Evolutionary conservation across 2,329 filamentous ascomycete genomes (phyloP).

Genomic region (Periconia macrospinosa): DNA sequence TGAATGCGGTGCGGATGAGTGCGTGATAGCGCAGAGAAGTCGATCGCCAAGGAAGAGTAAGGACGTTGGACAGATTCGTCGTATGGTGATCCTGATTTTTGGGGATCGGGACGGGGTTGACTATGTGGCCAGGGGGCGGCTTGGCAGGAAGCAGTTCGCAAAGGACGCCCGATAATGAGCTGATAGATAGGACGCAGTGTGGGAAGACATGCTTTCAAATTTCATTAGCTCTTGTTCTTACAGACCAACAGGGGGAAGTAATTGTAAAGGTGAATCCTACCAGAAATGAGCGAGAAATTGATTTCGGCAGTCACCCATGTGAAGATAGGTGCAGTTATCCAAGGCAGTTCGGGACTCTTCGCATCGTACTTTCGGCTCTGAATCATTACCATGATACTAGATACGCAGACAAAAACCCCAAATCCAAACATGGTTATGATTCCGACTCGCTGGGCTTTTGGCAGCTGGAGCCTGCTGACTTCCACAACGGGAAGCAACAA

Average conservation of each 20-base stretch:
- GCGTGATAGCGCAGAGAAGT: too few relatives aligned
- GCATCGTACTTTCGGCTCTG: conserved; percentile 7
- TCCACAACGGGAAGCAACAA: conserved; percentile 36
- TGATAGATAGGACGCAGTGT: conserved; percentile 18
- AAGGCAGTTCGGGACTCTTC: conserved; percentile 10
- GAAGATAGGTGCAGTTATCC: conserved; percentile 13
- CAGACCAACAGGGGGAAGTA: background rate
- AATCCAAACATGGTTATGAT: conserved; percentile 60
- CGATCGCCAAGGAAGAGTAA: background rate
- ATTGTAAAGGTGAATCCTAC: conserved; percentile 4
- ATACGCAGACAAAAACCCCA: conserved; percentile 16
- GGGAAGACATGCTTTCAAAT: conserved; percentile 16
- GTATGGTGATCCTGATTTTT: background rate
- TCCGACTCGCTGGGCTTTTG: conserved; percentile 6
- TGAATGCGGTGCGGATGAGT: too few relatives aligned
- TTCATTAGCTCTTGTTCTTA: background rate
- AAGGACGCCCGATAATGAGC: conserved; percentile 3
- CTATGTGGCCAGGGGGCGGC: too few relatives aligned
- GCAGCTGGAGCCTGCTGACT: conserved; percentile 33
- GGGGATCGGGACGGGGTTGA: too few relatives aligned
- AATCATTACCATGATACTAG: conserved; percentile 12
- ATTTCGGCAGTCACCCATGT: conserved; percentile 18
- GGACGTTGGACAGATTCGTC: background rate
- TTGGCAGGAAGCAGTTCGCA: background rate
- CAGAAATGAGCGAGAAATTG: conserved; percentile 17